Conservation (phyloP, 192 early-diverging fungal species). For the Backusella morwellensis region DNA sequence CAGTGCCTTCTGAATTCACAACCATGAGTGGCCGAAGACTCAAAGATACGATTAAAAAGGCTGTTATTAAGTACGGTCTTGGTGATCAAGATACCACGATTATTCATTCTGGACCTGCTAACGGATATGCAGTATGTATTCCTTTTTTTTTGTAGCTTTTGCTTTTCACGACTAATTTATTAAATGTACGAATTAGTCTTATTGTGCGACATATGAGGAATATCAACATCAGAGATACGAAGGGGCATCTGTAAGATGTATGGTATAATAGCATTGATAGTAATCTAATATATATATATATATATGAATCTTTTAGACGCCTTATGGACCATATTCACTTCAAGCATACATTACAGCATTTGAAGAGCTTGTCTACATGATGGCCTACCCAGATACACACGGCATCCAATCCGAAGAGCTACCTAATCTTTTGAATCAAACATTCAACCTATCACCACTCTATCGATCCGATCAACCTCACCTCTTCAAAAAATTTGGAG, state of each 20-base stretch:
- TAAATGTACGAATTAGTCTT: constrained; percentile 10
- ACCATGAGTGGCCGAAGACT: constrained; percentile 60
- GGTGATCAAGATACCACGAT: constrained; percentile 43
- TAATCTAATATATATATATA: not conserved
- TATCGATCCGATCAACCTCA: constrained; percentile 16
- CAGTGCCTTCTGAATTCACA: constrained; percentile 56
- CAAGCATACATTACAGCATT: constrained; percentile 52
- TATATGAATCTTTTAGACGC: constrained; percentile 26
- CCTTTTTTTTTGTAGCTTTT: not conserved
- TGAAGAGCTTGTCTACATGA: constrained; percentile 42
- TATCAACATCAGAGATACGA: constrained; percentile 63
- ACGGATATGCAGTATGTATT: constrained; percentile 52
- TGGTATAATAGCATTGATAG: not conserved
- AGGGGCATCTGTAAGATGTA: constrained; percentile 40
- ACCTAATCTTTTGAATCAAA: constrained; percentile 17
- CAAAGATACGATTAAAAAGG: constrained; percentile 14
- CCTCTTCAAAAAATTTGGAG: constrained; percentile 27
- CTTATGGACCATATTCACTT: constrained; percentile 58
- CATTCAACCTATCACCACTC: constrained; percentile 9
- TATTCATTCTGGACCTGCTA: constrained; percentile 51
- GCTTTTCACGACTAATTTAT: not conserved
- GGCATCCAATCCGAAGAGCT: not conserved
- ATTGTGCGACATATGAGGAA: constrained; percentile 57
- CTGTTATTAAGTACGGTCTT: constrained; percentile 34
- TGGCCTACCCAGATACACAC: constrained; percentile 26